phyloP scores from a whole-genome alignment of 768 basidiomycete genomes.

The Fistulinella prunicolor region DNA sequence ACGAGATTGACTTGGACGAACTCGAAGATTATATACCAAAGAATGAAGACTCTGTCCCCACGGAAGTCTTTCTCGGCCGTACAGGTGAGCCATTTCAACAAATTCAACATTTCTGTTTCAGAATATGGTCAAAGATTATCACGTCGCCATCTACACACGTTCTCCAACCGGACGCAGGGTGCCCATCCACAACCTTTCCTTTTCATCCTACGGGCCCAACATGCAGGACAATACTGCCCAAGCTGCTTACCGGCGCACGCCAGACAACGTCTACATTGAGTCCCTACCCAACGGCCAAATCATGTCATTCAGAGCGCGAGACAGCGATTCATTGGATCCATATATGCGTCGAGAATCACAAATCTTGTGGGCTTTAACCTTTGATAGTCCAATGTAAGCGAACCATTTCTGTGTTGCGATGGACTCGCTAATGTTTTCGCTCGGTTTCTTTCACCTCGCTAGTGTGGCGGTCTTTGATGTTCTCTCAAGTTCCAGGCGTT shows the following conservation, averaged over 20 bases:
- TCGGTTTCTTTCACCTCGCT: slow-evolving; percentile 1
- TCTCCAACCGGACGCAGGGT: slow-evolving; percentile 34
- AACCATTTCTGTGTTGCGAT: background rate
- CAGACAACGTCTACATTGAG: slow-evolving; percentile 80
- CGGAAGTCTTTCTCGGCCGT: slow-evolving; percentile 61
- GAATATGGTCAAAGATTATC: slow-evolving; percentile 64
- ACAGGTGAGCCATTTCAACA: slow-evolving; percentile 45
- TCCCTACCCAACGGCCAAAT: slow-evolving; percentile 76
- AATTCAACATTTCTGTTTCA: background rate
- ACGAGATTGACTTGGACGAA: slow-evolving; percentile 54
- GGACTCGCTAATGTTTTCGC: slow-evolving; percentile 3
- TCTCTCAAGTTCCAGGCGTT: slow-evolving; percentile 42
- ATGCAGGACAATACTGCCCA: slow-evolving; percentile 78
- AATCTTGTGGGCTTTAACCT: slow-evolving; percentile 57
- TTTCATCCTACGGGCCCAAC: slow-evolving; percentile 92
- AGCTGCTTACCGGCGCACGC: slow-evolving; percentile 67
- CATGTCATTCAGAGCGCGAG: slow-evolving; percentile 61
- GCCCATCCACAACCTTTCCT: slow-evolving; percentile 77
- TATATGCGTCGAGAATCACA: slow-evolving; percentile 34
- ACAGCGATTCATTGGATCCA: slow-evolving; percentile 24
- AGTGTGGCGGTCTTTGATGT: slow-evolving; percentile 87
- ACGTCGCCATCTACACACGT: slow-evolving; percentile 77
- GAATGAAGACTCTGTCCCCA: slow-evolving; percentile 26
- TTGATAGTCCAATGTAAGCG: slow-evolving; percentile 67
- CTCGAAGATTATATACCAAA: slow-evolving; percentile 48